phyloP scores from a whole-genome alignment of 2,329 filamentous ascomycete species.

The Cladophialophora yegresii region DNA sequence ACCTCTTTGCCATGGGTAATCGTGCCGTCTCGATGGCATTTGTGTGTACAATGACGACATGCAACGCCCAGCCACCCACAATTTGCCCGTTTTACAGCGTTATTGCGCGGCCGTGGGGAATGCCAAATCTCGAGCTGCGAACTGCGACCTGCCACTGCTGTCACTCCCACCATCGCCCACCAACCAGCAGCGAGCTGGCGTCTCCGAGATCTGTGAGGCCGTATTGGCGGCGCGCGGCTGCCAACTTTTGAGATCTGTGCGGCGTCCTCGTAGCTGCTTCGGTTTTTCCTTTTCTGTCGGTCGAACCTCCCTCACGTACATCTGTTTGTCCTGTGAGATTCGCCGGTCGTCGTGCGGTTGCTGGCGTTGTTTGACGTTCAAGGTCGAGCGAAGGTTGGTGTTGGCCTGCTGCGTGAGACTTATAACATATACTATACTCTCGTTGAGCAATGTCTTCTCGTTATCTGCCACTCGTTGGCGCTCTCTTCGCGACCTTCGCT shows the following conservation, averaged over 20 bases:
- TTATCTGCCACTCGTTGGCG: conserved; percentile 28
- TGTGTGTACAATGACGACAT: not conserved
- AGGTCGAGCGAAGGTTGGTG: conserved; percentile 15
- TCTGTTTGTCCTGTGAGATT: conserved; percentile 11
- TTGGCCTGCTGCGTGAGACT: not conserved
- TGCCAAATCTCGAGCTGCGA: not conserved
- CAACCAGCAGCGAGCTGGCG: not conserved
- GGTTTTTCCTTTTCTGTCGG: not conserved
- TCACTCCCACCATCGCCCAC: not conserved
- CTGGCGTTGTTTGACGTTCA: conserved; percentile 9
- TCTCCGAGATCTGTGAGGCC: conserved; percentile 11
- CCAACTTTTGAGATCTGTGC: conserved; percentile 8
- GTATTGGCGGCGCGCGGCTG: conserved; percentile 14
- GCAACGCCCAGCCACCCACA: conserved; percentile 5
- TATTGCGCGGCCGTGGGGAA: conserved; percentile 10
- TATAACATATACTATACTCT: conserved; percentile 7
- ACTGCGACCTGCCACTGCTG: not conserved
- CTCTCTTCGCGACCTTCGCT: conserved; percentile 20
- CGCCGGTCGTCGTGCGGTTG: conserved; percentile 11
- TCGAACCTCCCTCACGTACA: conserved; percentile 2
- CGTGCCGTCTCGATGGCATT: not conserved
- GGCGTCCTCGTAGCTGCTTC: not conserved
- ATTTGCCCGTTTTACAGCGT: conserved; percentile 4
- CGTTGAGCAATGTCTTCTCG: conserved; percentile 26
- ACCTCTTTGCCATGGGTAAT: conserved; percentile 1